Conservation (phyloP, 441 rosid species). For the Populus hybrid region DNA sequence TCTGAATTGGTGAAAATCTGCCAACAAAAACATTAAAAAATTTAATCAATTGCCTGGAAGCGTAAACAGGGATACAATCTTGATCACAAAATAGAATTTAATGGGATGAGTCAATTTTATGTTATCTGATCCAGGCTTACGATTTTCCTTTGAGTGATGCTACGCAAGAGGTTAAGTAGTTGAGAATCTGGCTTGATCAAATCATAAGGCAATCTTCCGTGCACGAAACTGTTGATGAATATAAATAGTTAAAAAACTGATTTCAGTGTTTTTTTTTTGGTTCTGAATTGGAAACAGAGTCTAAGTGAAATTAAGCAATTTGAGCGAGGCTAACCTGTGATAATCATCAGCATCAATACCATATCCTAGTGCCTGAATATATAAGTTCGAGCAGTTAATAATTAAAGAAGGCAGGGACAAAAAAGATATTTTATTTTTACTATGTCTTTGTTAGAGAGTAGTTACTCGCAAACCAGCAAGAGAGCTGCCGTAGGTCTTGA, state of each 20-base stretch:
- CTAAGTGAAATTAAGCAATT: not conserved
- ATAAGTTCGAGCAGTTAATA: not conserved
- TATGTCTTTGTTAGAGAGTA: not conserved
- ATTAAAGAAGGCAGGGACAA: not conserved
- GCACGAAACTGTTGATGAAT: slow-evolving; percentile 54
- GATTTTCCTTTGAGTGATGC: slow-evolving; percentile 66
- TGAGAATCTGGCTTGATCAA: slow-evolving; percentile 59
- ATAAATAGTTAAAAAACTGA: not conserved
- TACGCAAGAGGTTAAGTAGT: slow-evolving; percentile 54
- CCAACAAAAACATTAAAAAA: not conserved
- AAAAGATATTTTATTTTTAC: too few species aligned
- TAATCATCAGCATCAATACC: slow-evolving; percentile 77
- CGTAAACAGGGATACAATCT: not conserved
- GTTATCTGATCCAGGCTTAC: slow-evolving; percentile 33
- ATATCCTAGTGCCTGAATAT: slow-evolving; percentile 62
- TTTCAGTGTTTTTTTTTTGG: not conserved
- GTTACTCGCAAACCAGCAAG: slow-evolving; percentile 86
- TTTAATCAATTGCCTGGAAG: not conserved
- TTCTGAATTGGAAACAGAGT: not conserved
- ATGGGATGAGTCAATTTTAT: not conserved
- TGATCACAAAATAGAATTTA: not conserved
- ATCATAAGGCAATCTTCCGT: slow-evolving; percentile 82
- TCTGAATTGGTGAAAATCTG: slow-evolving; percentile 86
- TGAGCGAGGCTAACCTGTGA: slow-evolving; percentile 47
- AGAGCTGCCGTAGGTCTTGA: slow-evolving; percentile 79